phyloP scores from a whole-genome alignment of 2,329 filamentous ascomycete species.

The Calonectria pseudoturangicola region DNA sequence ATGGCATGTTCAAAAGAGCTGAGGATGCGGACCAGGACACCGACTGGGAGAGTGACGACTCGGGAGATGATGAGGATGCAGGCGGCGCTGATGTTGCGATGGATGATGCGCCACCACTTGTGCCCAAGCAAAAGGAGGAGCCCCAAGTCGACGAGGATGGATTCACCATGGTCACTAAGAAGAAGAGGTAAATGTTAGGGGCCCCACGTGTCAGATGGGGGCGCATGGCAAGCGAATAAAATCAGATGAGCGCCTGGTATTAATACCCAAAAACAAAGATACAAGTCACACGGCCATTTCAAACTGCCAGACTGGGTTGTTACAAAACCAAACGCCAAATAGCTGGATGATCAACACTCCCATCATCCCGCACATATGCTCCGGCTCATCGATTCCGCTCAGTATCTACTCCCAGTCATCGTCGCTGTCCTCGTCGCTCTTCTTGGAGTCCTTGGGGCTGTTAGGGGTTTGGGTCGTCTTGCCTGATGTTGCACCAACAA shows the following conservation, averaged over 20 bases:
- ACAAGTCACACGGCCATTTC: slow-evolving; percentile 45
- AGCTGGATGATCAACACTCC: slow-evolving; percentile 50
- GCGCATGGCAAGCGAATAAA: slow-evolving; percentile 31
- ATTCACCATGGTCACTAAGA: slow-evolving; percentile 84
- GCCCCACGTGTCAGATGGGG: slow-evolving; percentile 29
- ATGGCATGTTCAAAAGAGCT: slow-evolving; percentile 73
- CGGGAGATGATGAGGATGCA: slow-evolving; percentile 76
- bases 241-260: slow-evolving; percentile 49
- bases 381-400: slow-evolving; percentile 17
- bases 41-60: slow-evolving; percentile 77
- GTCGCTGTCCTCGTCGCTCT: slow-evolving; percentile 67
- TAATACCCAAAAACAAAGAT: slow-evolving; percentile 55
- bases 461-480: slow-evolving; percentile 85
- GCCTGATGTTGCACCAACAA: slow-evolving; percentile 87
- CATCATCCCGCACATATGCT: slow-evolving; percentile 41
- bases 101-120: slow-evolving; percentile 80
- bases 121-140: slow-evolving; percentile 78
- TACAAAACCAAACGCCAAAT: slow-evolving; percentile 59
- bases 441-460: slow-evolving; percentile 75
- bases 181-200: slow-evolving; percentile 72
- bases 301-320: slow-evolving; percentile 46
- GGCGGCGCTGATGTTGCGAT: slow-evolving; percentile 78
- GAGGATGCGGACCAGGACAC: slow-evolving; percentile 74
- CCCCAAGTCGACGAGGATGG: slow-evolving; percentile 88
- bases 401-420: slow-evolving; percentile 84